Base-by-base conservation (phyloP, 768 basidiomycete genomes). In the Trametes maxima region DNA sequence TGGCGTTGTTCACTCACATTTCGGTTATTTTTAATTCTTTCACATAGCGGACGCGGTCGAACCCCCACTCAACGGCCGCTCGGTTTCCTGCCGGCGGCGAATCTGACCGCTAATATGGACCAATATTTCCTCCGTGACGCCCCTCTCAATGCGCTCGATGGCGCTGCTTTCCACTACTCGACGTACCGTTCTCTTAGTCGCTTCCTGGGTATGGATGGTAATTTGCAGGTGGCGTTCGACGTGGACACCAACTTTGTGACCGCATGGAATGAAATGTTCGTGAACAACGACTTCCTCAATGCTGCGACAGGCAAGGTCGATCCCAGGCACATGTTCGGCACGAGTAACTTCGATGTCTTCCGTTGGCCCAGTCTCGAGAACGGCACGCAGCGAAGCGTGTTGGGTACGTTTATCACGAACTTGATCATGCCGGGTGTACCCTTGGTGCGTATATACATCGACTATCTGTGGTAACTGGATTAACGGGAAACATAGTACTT, bases 151-250 rank as follows among this genome's bases (percentile, higher is more conserved):
- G 89, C 76, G 22, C 78, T 97, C 51, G 95, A 97, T 67, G 79
- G 80, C 37, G 86, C 87, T 48, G 94, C 95, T 0, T 96, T 96
- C 80, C 95, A 97, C 73, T 97, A 96, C 73, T 96, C 95, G 47
- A 88, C 89, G 56, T 96, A 97, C 71, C 95, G 95, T 60, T 78
- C 90, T 2, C 76, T 96, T 54, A 78, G 87, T 33, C 90, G 95
- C 51, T 93, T 95, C 78, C 81, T 96, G 48, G 95, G 94, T 54
- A 95, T 96, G 94, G 95, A 97, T 70, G 95, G 95, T 68, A 96
- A 97, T 72, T 79, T 97, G 36, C 83, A 89, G 63, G 95, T 94
- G 54, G 94, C 92, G 11, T 95, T 89, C 74, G 95, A 97, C 69
- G 76, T 93, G 33, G 80, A 86, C 67, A 74, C 79, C 72, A 92